Conservation (phyloP, 176 grass and related monocot species). For the Tillandsia leiboldiana region DNA sequence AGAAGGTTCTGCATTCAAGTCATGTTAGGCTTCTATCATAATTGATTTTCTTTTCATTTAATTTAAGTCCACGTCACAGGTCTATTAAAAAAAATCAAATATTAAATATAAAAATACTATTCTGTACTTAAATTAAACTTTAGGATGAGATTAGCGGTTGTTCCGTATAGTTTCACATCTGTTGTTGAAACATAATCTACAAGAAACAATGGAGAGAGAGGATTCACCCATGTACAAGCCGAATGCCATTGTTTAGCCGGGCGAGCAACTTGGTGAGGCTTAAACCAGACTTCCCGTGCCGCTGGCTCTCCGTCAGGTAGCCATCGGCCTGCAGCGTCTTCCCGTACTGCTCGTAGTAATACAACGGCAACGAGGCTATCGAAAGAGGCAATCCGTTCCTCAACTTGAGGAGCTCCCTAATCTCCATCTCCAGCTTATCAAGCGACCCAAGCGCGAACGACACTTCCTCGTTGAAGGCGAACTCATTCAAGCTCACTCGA, state of each 20-base stretch:
- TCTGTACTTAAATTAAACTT: too few relatives aligned
- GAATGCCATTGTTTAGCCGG: slow-evolving; percentile 20
- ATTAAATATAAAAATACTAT: too few relatives aligned
- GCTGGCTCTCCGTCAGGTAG: slow-evolving; percentile 35
- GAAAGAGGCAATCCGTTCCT: slow-evolving; percentile 24
- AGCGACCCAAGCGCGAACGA: slow-evolving; percentile 16
- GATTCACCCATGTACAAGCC: slow-evolving; percentile 33
- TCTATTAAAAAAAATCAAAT: too few relatives aligned
- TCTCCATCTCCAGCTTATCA: slow-evolving; percentile 44
- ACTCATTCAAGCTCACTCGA: slow-evolving; percentile 2
- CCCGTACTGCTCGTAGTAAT: slow-evolving; percentile 28
- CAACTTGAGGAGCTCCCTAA: slow-evolving; percentile 30
- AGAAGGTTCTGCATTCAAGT: too few relatives aligned
- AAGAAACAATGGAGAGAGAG: background rate
- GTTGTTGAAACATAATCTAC: background rate
- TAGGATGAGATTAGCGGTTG: too few relatives aligned
- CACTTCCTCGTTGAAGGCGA: slow-evolving; percentile 1
- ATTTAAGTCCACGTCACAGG: too few relatives aligned
- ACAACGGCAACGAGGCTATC: slow-evolving; percentile 27
- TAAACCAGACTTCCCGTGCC: slow-evolving; percentile 23
- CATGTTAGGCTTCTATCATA: too few relatives aligned
- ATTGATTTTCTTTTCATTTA: too few relatives aligned
- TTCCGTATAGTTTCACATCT: too few relatives aligned
- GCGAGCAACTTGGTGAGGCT: slow-evolving; percentile 35
- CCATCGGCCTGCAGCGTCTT: slow-evolving; percentile 27